Conservation (phyloP, 495 filamentous ascomycete genomes). For the Hapsidospora chrysogenum region DNA sequence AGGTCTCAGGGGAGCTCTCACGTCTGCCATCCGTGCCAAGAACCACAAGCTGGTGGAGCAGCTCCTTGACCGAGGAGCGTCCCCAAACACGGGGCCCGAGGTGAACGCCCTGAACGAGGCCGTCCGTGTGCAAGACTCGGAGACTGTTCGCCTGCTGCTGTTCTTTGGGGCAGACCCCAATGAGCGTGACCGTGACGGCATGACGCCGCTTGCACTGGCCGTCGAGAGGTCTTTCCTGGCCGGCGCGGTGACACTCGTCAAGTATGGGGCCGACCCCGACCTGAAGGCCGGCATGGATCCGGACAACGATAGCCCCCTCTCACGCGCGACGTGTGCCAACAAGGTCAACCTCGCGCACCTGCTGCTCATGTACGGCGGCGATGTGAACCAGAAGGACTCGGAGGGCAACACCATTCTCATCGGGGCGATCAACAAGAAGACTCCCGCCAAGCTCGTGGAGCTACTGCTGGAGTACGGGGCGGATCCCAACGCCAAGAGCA, state of each 20-base stretch:
- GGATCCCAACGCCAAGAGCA: constrained; percentile 33
- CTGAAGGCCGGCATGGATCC: constrained; percentile 18
- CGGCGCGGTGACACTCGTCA: constrained; percentile 26
- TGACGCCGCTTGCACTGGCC: constrained; percentile 23
- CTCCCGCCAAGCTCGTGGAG: constrained; percentile 22
- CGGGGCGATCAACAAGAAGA: constrained; percentile 27
- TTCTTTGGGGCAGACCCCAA: constrained; percentile 32
- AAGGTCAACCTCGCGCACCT: constrained; percentile 25
- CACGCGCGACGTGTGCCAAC: constrained; percentile 15
- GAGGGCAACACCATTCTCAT: constrained; percentile 31
- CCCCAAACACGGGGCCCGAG: constrained; percentile 21
- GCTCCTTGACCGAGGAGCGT: constrained; percentile 31
- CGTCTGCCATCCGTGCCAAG: constrained; percentile 20
- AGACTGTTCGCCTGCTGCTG: constrained; percentile 29
- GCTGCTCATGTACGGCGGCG: constrained; percentile 30
- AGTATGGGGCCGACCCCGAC: constrained; percentile 35
- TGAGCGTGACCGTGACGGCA: constrained; percentile 17
- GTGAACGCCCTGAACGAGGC: constrained; percentile 24
- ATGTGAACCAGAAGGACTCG: constrained; percentile 20
- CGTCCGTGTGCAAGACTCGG: constrained; percentile 23
- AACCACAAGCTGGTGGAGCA: constrained; percentile 33
- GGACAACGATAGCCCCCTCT: constrained; percentile 24
- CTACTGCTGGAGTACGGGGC: constrained; percentile 29
- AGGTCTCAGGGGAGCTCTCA: constrained; percentile 12
- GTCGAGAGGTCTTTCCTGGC: constrained; percentile 27